Evolutionary conservation across 169 alveolate genomes (phyloP).

Genomic region (Eimeria falciformis): DNA sequence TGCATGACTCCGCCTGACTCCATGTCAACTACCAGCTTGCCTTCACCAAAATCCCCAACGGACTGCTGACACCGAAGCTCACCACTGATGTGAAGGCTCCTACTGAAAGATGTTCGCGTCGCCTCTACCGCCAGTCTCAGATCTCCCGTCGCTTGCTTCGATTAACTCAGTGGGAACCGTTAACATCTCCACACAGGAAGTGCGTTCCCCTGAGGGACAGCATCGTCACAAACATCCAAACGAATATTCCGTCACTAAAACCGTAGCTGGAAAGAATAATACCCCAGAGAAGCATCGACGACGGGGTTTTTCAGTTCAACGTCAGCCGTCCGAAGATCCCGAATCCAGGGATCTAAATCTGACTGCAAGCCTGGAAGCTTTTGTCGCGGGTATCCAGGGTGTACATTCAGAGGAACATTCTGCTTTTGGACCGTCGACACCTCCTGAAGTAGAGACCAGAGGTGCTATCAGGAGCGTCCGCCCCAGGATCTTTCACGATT

Average conservation of each 20-base stretch:
- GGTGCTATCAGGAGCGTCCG: neutral
- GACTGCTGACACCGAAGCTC: no score
- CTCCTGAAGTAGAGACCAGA: neutral
- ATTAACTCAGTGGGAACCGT: slow-evolving; percentile 4
- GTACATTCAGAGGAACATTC: neutral
- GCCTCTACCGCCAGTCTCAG: slow-evolving; percentile 60
- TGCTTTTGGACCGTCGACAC: neutral
- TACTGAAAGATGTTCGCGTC: slow-evolving; percentile 62
- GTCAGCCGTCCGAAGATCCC: slow-evolving; percentile 16
- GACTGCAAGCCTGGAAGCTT: slow-evolving; percentile 60
- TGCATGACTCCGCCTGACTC: neutral
- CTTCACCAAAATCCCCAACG: neutral
- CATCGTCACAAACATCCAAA: slow-evolving; percentile 36
- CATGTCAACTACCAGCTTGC: neutral
- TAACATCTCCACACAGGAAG: neutral
- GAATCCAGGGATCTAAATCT: slow-evolving; percentile 48
- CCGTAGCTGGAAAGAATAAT: neutral
- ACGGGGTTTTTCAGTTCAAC: slow-evolving; percentile 18
- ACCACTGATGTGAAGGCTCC: neutral
- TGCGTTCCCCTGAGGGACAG: neutral
- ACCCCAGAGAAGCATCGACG: neutral
- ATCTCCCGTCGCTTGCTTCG: slow-evolving; percentile 45
- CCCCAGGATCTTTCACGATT: neutral
- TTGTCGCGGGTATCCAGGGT: slow-evolving; percentile 62
- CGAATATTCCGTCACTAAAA: neutral